A percentile compares a stretch with the other conserved stretches of the same genome.
phyloP scores from a whole-genome alignment of 768 basidiomycete genomes.

The Rhodotorula kratochvilovae region DNA sequence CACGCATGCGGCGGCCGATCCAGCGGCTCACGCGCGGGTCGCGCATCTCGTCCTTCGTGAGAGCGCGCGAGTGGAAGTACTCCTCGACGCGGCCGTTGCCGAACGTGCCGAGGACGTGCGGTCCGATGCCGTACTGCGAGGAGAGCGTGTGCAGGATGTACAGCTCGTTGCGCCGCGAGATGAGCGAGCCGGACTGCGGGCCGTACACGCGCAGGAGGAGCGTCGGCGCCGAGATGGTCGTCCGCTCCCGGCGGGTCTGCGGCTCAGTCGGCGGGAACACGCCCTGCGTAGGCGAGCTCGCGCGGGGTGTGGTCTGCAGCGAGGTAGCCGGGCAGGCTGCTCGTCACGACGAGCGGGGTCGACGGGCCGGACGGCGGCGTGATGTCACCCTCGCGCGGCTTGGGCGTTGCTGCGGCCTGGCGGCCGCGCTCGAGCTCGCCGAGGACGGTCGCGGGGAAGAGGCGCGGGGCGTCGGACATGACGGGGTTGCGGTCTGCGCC shows the following conservation, averaged over 20 bases:
- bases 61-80: constrained; percentile 81
- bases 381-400: not conserved
- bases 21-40: constrained; percentile 70
- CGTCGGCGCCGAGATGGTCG: constrained; percentile 50
- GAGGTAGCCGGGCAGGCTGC: not conserved
- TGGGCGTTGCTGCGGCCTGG: constrained; percentile 9
- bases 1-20: constrained; percentile 92
- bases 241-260: constrained; percentile 29
- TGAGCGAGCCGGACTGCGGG: constrained; percentile 73
- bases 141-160: constrained; percentile 84
- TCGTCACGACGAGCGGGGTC: not conserved
- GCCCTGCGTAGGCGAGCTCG: constrained; percentile 3
- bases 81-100: constrained; percentile 92
- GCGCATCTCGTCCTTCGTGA: constrained; percentile 72
- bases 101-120: constrained; percentile 89
- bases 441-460: constrained; percentile 20
- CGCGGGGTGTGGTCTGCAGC: not conserved
- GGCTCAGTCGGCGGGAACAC: not conserved
- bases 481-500: not conserved
- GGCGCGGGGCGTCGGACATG: not conserved
- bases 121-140: constrained; percentile 79
- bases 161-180: constrained; percentile 81
- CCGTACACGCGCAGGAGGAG: constrained; percentile 90
- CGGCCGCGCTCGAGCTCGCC: constrained; percentile 33
- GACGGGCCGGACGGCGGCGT: not conserved